Percentiles rank a stretch among this genome's conserved stretches.
Conservation (phyloP, 306 rosid species). For the Pterocarpus santalinus region DNA sequence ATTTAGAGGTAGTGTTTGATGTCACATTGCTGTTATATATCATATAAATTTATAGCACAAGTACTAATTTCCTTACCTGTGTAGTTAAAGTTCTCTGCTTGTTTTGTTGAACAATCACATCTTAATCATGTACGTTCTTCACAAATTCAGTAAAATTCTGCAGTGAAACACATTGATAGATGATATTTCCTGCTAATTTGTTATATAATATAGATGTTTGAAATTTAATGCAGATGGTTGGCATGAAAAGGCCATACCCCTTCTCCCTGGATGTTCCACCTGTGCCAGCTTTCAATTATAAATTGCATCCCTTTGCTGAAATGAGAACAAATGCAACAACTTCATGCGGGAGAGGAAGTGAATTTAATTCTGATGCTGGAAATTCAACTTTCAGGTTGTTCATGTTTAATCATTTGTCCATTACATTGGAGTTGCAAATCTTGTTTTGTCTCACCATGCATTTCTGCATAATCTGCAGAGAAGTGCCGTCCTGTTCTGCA, state of each 20-base stretch:
- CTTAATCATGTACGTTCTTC: slow-evolving; percentile 13
- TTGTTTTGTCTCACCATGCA: slow-evolving; percentile 38
- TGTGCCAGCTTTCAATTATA: slow-evolving; percentile 54
- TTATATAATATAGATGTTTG: slow-evolving; percentile 15
- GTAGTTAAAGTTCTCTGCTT: slow-evolving; percentile 8
- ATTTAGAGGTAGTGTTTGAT: background rate
- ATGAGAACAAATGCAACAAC: slow-evolving; percentile 55
- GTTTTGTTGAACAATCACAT: slow-evolving; percentile 14
- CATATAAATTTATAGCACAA: background rate
- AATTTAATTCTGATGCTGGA: slow-evolving; percentile 47
- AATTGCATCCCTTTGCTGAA: slow-evolving; percentile 51
- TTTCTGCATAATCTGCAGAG: slow-evolving; percentile 57
- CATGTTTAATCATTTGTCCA: slow-evolving; percentile 22
- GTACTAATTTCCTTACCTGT: background rate
- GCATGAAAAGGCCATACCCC: slow-evolving; percentile 78
- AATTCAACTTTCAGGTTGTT: slow-evolving; percentile 61
- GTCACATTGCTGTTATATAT: background rate
- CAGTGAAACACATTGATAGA: background rate
- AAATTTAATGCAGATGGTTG: slow-evolving; percentile 58
- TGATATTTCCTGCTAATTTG: background rate
- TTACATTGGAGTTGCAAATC: slow-evolving; percentile 11
- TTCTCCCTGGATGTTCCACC: slow-evolving; percentile 61
- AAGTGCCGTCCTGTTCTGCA: slow-evolving; percentile 56
- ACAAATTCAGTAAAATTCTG: slow-evolving; percentile 15
- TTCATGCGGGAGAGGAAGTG: slow-evolving; percentile 44